Evolutionary conservation across 805 yeast genomes (phyloP), one percentile per base, ranked within the genome.

Genomic region (Priceomyces castillae): DNA sequence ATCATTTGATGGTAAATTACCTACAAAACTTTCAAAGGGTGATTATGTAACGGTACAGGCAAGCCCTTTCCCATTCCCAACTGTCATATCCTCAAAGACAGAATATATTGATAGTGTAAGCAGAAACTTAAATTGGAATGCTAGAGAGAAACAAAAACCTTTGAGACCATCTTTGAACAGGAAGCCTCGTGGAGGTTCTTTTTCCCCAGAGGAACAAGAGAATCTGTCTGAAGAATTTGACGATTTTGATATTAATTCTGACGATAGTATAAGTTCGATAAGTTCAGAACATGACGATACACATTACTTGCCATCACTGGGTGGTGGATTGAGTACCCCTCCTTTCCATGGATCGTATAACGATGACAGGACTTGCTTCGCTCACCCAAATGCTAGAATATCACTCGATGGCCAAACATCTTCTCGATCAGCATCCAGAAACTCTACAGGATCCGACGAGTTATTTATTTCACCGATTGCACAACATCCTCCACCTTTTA

Each of bases 121-220:
- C 61, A 71, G 95, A 54, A 83, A 95, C 22, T 67, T 94, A 58
- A 89, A 92, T 59, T 94, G 99, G 99, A 92, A 92, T 61, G 89
- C 79, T 20, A 77, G 97, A 51, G 94, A 89, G 58, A 82, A 82
- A 43, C 97, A 92, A 59, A 88, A 87, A 55, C 84, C 95, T 3
- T 86, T 88, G 59, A 41, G 52, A 69, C 46, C 49, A 39, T 51
- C 52, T 41, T 39, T 39, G 25, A 52, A 46, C 30, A 43, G 35
- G 10, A 38, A 28, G 7, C 19, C 5, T 9, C 11, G 11, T 31
- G 18, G 15, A 28, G 15, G 31, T 28, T n/a, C n/a, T n/a, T 28
- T 11, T 28, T 28, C 31, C 15, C 31, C 5, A 14, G 37, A 34
- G 18, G 25, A 22, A 9, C 25, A 6, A 7, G 25, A 22, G 25